These are phyloP conservation scores for Colletotrichum euphorbiae DNA, from an alignment of 2,329 filamentous ascomycete species.

Conservation along the genomic window DNA sequence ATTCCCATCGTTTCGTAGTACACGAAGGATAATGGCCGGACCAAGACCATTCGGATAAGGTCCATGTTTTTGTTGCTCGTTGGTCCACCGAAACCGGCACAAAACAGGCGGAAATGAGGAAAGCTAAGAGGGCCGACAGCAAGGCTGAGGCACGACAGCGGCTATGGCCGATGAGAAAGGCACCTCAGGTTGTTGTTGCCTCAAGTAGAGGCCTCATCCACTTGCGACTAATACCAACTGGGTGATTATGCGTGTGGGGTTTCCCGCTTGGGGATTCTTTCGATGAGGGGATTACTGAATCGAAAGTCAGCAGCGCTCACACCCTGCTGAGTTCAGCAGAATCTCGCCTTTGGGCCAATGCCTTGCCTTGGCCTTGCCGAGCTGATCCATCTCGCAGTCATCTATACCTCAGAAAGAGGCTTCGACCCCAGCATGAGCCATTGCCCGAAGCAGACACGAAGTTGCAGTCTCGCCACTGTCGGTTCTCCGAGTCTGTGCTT, in stretches of 20 bases:
- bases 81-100: not conserved
- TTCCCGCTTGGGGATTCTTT: conserved; percentile 20
- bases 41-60: not conserved
- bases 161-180: not conserved
- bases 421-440: conserved; percentile 6
- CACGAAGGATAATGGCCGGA: not conserved
- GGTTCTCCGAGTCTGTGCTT: too few relatives aligned
- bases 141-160: conserved; percentile 7
- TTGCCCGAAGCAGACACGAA: too few relatives aligned
- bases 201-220: conserved; percentile 1
- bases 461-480: too few relatives aligned
- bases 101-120: not conserved
- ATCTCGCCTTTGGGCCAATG: not conserved
- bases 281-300: conserved; percentile 1
- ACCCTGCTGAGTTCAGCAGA: conserved; percentile 11
- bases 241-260: conserved; percentile 21
- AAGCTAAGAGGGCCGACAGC: not conserved
- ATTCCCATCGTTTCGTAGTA: not conserved
- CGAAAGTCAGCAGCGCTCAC: not conserved
- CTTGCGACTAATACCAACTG: conserved; percentile 8
- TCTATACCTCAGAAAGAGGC: not conserved
- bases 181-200: not conserved
- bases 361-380: not conserved
- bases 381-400: not conserved
- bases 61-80: too few relatives aligned